Percentiles rank a stretch among this genome's conserved stretches.
Conservation (phyloP, 805 yeast species). For the Jamesozyma piceae region DNA sequence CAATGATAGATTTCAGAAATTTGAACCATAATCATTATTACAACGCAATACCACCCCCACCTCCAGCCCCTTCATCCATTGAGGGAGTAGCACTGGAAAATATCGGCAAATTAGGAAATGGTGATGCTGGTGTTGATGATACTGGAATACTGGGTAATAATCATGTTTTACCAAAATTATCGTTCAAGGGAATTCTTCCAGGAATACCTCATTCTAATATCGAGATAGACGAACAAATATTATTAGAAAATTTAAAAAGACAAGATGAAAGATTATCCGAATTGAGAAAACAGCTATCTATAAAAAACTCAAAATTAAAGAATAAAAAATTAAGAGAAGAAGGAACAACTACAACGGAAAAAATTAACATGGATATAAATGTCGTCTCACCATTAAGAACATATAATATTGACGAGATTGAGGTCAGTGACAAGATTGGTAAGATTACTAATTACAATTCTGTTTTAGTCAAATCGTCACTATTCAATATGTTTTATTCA, state of each 20-base stretch:
- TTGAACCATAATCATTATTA: neutral
- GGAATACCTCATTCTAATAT: neutral
- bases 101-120: neutral
- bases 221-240: neutral
- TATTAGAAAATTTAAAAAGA: neutral
- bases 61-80: neutral
- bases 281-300: neutral
- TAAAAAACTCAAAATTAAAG: neutral
- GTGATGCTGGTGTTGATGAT: neutral
- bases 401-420: constrained; percentile 1
- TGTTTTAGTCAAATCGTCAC: constrained; percentile 18
- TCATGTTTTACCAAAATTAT: neutral
- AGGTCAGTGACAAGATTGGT: neutral
- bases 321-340: constrained; percentile 2
- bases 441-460: constrained; percentile 6
- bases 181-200: neutral
- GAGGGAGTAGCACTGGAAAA: neutral
- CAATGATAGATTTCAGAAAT: constrained; percentile 14
- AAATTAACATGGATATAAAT: neutral
- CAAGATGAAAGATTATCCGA: neutral
- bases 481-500: constrained; percentile 25
- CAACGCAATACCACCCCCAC: neutral
- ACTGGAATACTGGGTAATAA: neutral
- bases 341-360: neutral
- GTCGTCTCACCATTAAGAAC: neutral